Base-by-base conservation (phyloP, 345 rosid species). In the Triadica sebifera region DNA sequence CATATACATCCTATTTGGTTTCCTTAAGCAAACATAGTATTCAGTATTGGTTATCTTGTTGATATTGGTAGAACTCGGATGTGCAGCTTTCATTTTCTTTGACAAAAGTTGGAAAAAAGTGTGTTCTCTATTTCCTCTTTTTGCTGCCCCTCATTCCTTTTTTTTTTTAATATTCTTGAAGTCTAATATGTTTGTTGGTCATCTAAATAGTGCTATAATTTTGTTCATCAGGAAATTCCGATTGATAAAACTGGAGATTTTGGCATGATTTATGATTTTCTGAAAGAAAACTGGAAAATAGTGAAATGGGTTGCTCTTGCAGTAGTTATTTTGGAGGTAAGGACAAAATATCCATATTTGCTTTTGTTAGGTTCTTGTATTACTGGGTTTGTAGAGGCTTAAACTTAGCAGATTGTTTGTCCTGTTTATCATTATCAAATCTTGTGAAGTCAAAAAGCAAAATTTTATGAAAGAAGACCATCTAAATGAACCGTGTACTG, bases 231-330 rank as follows among this genome's bases (percentile, higher is more conserved):
- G 99, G 91, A 90, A 80, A 66, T 95, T 79, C 99, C 99, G 15
- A 77, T 82, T 0, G 99, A 95, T 80, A 87, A 84, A 78, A 93
- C 98, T 60, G 99, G 99, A 71, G 74, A 89, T 78, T 91, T 95
- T 52, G 77, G 84, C 77, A 85, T 81, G 74, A 85, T 95, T 81
- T 95, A 87, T 69, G 81, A 79, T 51, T 95, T 93, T 81, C 84
- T 95, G 83, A 78, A 86, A 83, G 94, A 88, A 71, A 82, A 93
- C 71, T 95, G 99, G 99, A 82, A 52, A 67, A 87, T 90, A 69
- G 85, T 80, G 73, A 90, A 79, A 86, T 95, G 99, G 99, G 93
- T 88, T 49, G 99, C 98, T 71, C 96, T 95, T 69, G 99, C 94
- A 67, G 76, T 87, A 43, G 91, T 93, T 80, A 45, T 89, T 66